A percentile compares a stretch with the other conserved stretches of the same genome.
Conservation (phyloP, 768 basidiomycete species). For the Hypholoma fasciculare region DNA sequence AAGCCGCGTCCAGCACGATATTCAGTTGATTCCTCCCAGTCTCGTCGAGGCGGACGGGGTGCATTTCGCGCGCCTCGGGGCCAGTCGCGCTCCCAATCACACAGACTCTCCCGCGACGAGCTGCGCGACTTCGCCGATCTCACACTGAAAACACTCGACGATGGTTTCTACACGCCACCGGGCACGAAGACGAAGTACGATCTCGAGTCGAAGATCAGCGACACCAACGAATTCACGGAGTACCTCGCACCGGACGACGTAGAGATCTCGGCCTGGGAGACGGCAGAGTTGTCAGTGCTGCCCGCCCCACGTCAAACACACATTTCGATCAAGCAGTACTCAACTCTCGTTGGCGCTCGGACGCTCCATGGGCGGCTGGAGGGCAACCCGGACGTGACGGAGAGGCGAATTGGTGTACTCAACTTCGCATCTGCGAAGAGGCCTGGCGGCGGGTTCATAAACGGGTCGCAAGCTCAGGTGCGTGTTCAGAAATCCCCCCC, state of each 20-base stretch:
- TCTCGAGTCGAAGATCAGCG: conserved; percentile 14
- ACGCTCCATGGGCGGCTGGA: conserved; percentile 12
- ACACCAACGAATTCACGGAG: conserved; percentile 18
- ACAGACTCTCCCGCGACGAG: conserved; percentile 21
- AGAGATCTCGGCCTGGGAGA: conserved; percentile 11
- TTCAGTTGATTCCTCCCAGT: no score
- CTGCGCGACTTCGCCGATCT: conserved; percentile 19
- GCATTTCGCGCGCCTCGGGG: no score
- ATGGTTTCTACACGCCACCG: conserved; percentile 21
- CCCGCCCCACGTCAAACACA: conserved; percentile 2
- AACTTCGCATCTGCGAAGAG: conserved; percentile 76
- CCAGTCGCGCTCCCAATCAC: background rate
- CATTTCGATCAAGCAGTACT: conserved; percentile 23
- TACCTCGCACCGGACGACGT: conserved; percentile 20
- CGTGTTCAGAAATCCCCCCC: background rate
- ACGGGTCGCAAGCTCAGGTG: conserved; percentile 67
- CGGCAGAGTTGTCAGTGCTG: background rate
- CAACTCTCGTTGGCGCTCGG: conserved; percentile 23
- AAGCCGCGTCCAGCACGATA: no score
- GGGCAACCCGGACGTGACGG: background rate
- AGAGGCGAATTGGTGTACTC: conserved; percentile 28
- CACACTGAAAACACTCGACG: conserved; percentile 20
- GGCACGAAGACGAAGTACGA: conserved; percentile 12
- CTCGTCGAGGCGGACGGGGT: no score
- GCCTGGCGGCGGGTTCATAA: conserved; percentile 74